A percentile compares a stretch with the other conserved stretches of the same genome.
Conservation (phyloP, 2,329 filamentous ascomycete species). For the Cercospora sesami region DNA sequence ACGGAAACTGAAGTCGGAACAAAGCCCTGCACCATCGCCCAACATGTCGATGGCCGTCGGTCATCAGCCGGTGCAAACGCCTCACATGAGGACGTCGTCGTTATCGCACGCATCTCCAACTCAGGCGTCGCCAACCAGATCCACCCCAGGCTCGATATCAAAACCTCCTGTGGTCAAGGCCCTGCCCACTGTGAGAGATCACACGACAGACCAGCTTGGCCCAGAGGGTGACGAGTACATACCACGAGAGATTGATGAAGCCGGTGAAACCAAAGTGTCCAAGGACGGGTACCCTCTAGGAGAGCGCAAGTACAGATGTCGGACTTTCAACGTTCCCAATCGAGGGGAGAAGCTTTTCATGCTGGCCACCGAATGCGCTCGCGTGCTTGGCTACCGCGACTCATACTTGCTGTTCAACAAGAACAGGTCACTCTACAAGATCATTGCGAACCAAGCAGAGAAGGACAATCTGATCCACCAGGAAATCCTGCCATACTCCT, state of each 20-base stretch:
- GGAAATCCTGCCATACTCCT: slow-evolving; percentile 95
- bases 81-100: slow-evolving; percentile 53
- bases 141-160: slow-evolving; percentile 63
- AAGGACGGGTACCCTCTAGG: slow-evolving; percentile 78
- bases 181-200: slow-evolving; percentile 90
- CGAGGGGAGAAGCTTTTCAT: slow-evolving; percentile 95
- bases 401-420: slow-evolving; percentile 99
- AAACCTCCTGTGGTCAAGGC: slow-evolving; percentile 84
- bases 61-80: slow-evolving; percentile 52
- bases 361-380: slow-evolving; percentile 95
- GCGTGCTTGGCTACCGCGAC: slow-evolving; percentile 89
- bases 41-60: slow-evolving; percentile 53
- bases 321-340: slow-evolving; percentile 89
- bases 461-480: slow-evolving; percentile 95
- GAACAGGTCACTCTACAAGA: slow-evolving; percentile 94
- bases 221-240: slow-evolving; percentile 91
- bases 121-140: slow-evolving; percentile 69
- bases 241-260: slow-evolving; percentile 87
- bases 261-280: slow-evolving; percentile 91
- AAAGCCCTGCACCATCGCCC: slow-evolving; percentile 31
- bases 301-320: slow-evolving; percentile 83
- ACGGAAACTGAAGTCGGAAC: slow-evolving; percentile 32
- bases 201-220: slow-evolving; percentile 93
- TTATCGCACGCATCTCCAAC: slow-evolving; percentile 55
- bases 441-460: slow-evolving; percentile 91